Evolutionary conservation across 2,329 filamentous ascomycete genomes (phyloP).

Genomic region (Metarhizium brunneum): DNA sequence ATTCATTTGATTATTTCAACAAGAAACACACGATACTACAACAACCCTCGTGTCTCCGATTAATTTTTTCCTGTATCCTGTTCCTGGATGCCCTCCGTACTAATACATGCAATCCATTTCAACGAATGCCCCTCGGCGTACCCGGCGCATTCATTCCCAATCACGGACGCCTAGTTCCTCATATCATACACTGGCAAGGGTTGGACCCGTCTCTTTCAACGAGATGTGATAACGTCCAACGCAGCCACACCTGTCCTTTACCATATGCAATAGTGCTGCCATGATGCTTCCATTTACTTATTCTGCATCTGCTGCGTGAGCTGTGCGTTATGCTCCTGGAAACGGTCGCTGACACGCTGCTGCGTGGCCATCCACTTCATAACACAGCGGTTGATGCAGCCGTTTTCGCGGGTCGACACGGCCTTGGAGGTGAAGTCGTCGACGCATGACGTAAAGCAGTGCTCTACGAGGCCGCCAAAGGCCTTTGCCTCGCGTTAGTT

Average conservation of each 20-base stretch:
- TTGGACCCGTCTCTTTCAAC: background rate
- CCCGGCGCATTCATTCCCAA: background rate
- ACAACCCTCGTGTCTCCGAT: background rate
- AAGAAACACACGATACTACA: background rate
- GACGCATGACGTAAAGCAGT: conserved; percentile 95
- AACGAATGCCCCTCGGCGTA: background rate
- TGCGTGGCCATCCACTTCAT: conserved; percentile 92
- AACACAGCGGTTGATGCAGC: conserved; percentile 89
- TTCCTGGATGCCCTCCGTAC: background rate
- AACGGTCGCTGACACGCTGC: conserved; percentile 83
- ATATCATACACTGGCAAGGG: conserved; percentile 5
- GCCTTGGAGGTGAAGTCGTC: conserved; percentile 98
- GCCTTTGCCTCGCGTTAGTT: conserved; percentile 13
- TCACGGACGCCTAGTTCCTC: background rate
- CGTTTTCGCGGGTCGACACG: conserved; percentile 76
- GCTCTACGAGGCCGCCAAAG: conserved; percentile 48
- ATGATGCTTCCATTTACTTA: conserved; percentile 22
- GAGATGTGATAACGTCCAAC: background rate
- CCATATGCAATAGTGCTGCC: background rate
- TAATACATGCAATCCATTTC: conserved; percentile 2
- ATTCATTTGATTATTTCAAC: background rate
- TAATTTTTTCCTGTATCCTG: background rate
- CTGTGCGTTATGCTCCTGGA: conserved; percentile 63
- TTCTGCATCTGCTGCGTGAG: conserved; percentile 42
- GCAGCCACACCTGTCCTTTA: background rate